Evolutionary conservation across 2,329 filamentous ascomycete species (phyloP).

Genomic region (Claviceps paspali): DNA sequence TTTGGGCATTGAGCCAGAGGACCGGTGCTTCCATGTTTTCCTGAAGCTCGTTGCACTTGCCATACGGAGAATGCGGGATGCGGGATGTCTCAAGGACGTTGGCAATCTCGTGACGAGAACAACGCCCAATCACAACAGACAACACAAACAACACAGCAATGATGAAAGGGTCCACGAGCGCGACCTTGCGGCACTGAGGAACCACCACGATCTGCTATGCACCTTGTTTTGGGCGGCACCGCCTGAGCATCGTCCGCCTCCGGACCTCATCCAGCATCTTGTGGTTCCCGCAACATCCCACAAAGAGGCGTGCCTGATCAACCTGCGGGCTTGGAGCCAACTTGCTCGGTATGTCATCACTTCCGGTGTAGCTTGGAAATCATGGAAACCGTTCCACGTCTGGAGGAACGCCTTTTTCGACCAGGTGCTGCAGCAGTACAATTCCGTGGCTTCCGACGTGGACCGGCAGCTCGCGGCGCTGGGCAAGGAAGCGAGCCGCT

Average conservation of each 20-base stretch:
- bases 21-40: slow-evolving; percentile 53
- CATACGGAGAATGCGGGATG: slow-evolving; percentile 33
- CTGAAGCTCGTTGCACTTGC: slow-evolving; percentile 46
- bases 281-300: slow-evolving; percentile 46
- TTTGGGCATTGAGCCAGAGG: slow-evolving; percentile 35
- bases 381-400: slow-evolving; percentile 28
- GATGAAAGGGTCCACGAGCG: slow-evolving; percentile 43
- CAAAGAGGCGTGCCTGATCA: slow-evolving; percentile 51
- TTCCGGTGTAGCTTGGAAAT: slow-evolving; percentile 27
- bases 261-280: slow-evolving; percentile 41
- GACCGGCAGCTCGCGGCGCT: slow-evolving; percentile 38
- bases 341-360: slow-evolving; percentile 43
- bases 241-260: slow-evolving; percentile 33
- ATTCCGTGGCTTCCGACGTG: slow-evolving; percentile 38
- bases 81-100: slow-evolving; percentile 39
- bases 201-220: slow-evolving; percentile 53
- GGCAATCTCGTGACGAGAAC: slow-evolving; percentile 45
- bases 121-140: slow-evolving; percentile 50
- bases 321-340: slow-evolving; percentile 46
- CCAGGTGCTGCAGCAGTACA: slow-evolving; percentile 41
- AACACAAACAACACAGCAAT: slow-evolving; percentile 47
- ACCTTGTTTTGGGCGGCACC: slow-evolving; percentile 52
- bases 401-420: slow-evolving; percentile 44
- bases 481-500: slow-evolving; percentile 27
- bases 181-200: slow-evolving; percentile 48